A percentile compares a stretch with the other conserved stretches of the same genome.
These are phyloP conservation scores for Chiua virens DNA, from an alignment of 768 basidiomycete genomes.

Conservation along the genomic window DNA sequence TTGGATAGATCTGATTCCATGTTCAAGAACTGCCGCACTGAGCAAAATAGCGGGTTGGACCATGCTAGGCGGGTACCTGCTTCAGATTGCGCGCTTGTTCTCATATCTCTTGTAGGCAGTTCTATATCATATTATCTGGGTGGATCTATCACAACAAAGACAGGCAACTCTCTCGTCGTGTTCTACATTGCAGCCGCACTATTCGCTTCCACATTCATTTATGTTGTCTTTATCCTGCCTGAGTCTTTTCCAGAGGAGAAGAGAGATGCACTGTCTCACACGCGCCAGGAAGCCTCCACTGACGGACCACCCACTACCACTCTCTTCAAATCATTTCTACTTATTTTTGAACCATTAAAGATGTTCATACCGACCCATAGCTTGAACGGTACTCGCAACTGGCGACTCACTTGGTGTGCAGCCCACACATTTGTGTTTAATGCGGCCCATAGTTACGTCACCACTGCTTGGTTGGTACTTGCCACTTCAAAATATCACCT, in stretches of 20 bases:
- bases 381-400: conserved; percentile 21
- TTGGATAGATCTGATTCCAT: conserved; percentile 3
- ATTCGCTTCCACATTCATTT: conserved; percentile 18
- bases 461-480: conserved; percentile 21
- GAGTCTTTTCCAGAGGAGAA: conserved; percentile 32
- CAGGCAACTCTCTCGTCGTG: conserved; percentile 23
- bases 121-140: conserved; percentile 29
- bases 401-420: conserved; percentile 32
- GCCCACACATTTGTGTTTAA: conserved; percentile 24
- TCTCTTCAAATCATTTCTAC: neutral
- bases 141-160: conserved; percentile 29
- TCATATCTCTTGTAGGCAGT: conserved; percentile 16
- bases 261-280: conserved; percentile 13
- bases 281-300: neutral
- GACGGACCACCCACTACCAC: neutral
- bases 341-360: conserved; percentile 26
- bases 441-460: conserved; percentile 13
- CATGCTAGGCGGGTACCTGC: conserved; percentile 20
- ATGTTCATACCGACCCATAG: conserved; percentile 19
- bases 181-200: conserved; percentile 18
- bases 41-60: conserved; percentile 31
- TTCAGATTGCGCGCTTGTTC: neutral
- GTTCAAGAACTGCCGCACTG: conserved; percentile 24
- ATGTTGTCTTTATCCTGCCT: conserved; percentile 25
- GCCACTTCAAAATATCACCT: conserved; percentile 27